Base-by-base conservation (phyloP, 2,329 filamentous ascomycete genomes). In the Aspergillus pseudonomiae region DNA sequence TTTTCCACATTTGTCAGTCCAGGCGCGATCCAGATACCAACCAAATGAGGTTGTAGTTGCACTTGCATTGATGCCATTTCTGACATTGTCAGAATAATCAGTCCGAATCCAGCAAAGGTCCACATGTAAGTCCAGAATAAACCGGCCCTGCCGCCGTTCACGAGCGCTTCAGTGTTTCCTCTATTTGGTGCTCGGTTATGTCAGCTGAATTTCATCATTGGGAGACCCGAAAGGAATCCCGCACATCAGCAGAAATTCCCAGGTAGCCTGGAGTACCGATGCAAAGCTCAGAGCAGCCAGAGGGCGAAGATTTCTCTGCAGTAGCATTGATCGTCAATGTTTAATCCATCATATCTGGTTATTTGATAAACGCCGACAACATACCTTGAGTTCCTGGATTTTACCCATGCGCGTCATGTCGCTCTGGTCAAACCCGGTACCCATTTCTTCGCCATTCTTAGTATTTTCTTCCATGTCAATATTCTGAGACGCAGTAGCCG, bases 91-190 rank as follows among this genome's bases (percentile, higher is more conserved):
- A 68, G 67, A 34, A 79, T 73, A 21, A 94, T 83, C 28, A 88
- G 89, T 7, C 91, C 89, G 30, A 90, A 85, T 0, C 90, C 89
- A 7, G 94, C 87, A 21, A 90, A 79, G 34, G 89, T 78, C 67
- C 74, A 75, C 6, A 79, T 62, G 61, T 72, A 79, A 0, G 74
- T 70, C 71, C 72, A 74, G 45, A 73, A 70, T 63, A 74, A 53
- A 19, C 70, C 73, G 4, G 71, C 64, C n/a, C 69, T 57, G 3
- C 73, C 72, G 2, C 71, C 71, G 62, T 75, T 67, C 21, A 67
- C 60, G 9, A 74, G 61, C 1, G 72, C 73, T 32, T 73, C 59
- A 3, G 63, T 67, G 12, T 73, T 69, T 0, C 70, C 70, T 28
- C 70, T 75, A 26, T 14, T 52, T 14, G 26, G 4, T 7, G 4